Conservation (phyloP, 179 eudicot species). For the Beta lomatogona region DNA sequence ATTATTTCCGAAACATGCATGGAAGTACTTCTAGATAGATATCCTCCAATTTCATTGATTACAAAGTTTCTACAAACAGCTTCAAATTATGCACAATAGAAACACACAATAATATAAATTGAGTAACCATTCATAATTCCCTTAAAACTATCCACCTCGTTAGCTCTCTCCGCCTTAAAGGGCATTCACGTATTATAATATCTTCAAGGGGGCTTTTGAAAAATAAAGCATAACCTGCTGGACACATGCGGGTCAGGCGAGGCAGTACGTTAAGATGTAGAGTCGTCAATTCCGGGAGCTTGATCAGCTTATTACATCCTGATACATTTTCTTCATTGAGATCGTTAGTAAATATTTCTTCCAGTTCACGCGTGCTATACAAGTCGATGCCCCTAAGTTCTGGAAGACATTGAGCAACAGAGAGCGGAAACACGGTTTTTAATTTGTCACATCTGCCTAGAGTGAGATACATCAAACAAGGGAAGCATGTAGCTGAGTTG, state of each 20-base stretch:
- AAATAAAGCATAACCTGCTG: neutral
- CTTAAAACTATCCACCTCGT: too few species aligned
- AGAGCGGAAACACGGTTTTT: neutral
- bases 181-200: neutral
- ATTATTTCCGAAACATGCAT: too few species aligned
- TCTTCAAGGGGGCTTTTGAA: neutral
- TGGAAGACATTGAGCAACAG: neutral
- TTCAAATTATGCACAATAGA: too few species aligned
- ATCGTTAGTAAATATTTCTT: neutral
- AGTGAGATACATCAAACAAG: neutral
- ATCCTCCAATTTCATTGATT: too few species aligned
- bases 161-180: neutral
- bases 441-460: neutral
- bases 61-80: too few species aligned
- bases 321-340: neutral
- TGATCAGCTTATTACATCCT: neutral
- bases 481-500: neutral
- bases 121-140: too few species aligned
- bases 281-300: neutral
- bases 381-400: neutral
- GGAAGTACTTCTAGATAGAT: too few species aligned
- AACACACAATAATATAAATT: too few species aligned
- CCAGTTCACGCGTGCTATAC: neutral
- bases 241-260: neutral
- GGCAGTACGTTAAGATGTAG: neutral